Conservation (phyloP, 306 rosid species). For the Comarum palustre region DNA sequence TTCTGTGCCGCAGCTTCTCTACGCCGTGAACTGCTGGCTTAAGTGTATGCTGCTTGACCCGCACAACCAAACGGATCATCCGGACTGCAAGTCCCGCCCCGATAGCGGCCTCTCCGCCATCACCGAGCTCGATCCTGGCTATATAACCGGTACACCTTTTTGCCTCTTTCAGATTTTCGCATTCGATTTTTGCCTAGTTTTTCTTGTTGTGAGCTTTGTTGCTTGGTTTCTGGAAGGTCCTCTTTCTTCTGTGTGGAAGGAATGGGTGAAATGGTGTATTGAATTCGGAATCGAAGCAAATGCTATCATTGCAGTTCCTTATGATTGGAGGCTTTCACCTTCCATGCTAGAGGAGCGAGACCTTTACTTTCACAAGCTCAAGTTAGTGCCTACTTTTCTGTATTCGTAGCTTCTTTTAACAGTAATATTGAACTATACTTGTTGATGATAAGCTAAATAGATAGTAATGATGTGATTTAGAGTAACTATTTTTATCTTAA, state of each 20-base stretch:
- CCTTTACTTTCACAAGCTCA: slow-evolving; percentile 93
- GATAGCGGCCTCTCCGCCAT: slow-evolving; percentile 97
- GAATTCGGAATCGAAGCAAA: slow-evolving; percentile 96
- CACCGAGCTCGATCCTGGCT: slow-evolving; percentile 98
- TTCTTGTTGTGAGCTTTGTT: not conserved
- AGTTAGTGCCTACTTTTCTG: slow-evolving; percentile 43
- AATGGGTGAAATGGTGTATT: slow-evolving; percentile 97
- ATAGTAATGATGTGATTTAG: not conserved
- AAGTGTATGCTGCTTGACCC: slow-evolving; percentile 91
- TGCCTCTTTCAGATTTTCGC: not conserved
- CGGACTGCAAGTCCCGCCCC: slow-evolving; percentile 92
- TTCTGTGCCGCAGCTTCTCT: slow-evolving; percentile 67
- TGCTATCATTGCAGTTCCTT: slow-evolving; percentile 93
- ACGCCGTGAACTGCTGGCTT: slow-evolving; percentile 97
- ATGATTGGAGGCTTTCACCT: slow-evolving; percentile 96
- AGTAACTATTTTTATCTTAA: slow-evolving; percentile 9
- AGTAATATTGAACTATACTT: too few species aligned
- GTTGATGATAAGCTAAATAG: too few species aligned
- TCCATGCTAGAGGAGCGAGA: slow-evolving; percentile 92
- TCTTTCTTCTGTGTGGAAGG: slow-evolving; percentile 97
- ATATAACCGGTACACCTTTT: slow-evolving; percentile 66
- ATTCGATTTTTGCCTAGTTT: not conserved
- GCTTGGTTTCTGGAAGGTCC: slow-evolving; percentile 53
- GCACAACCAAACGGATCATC: slow-evolving; percentile 90
- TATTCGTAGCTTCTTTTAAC: not conserved